Evolutionary conservation across 306 rosid genomes (phyloP), one percentile per base, ranked within the genome.

Genomic region (Trifolium dubium): DNA sequence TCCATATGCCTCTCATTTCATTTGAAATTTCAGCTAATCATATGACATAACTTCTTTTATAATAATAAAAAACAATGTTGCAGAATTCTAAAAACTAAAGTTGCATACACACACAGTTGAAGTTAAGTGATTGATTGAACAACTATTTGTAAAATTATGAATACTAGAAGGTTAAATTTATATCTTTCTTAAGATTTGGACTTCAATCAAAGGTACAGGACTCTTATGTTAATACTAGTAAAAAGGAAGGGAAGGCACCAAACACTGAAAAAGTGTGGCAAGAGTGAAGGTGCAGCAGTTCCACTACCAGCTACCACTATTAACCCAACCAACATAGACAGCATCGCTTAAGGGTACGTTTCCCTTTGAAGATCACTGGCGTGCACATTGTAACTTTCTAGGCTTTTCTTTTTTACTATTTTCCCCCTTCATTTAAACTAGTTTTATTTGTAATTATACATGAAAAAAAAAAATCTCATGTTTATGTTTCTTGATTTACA

Each of bases 251-350:
- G 31, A 18, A 35, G 30, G 30, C 31, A 64, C 49, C 47, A 37
- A 64, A 64, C n/a, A 64, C 69, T 64, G 49, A 64, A 64, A 63
- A 64, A 47, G 69, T 39, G 49, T 64, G 69, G 50, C 17, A 63
- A 37, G 29, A 35, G 31, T 63, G 68, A 63, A 63, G 30, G 31
- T 17, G 68, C 13, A 34, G 4, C 69, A 64, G 49, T 64, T 64
- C 69, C 69, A 64, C 69, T 64, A 64, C 69, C 39, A 53, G 60
- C 60, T 8, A 53, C 11, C 60, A 53, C 31, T 50, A 60, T 13
- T 35, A 14, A 62, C 44, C 67, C 12, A 64, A 35, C 69, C 69
- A 64, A 64, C 31, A 64, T 39, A 64, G 49, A 64, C 69, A 64
- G 18, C 31, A 64, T 64, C 49, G 69, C 49, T 35, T 63, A 59